A percentile compares a stretch with the other conserved stretches of the same genome.
Evolutionary conservation across 2,329 filamentous ascomycete species (phyloP).

Genomic region (Neopestalotiopsis rosae): DNA sequence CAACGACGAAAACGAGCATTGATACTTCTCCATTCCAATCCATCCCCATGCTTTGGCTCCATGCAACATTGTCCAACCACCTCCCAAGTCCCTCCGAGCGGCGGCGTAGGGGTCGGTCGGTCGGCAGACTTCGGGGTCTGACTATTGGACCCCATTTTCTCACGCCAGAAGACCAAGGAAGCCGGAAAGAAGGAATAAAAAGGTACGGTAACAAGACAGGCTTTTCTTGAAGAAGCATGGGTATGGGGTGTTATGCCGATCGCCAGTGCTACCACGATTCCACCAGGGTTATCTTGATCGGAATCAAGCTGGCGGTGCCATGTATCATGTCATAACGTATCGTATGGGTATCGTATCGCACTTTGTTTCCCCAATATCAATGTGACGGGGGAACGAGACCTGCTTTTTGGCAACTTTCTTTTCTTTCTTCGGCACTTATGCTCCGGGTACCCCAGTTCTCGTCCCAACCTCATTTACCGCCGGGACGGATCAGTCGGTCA

Average conservation of each 20-base stretch:
- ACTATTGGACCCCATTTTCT: not conserved
- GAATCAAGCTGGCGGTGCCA: not conserved
- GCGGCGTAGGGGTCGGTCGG: not conserved
- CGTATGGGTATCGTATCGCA: not conserved
- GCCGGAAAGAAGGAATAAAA: not conserved
- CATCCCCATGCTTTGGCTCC: not conserved
- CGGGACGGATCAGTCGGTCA: not conserved
- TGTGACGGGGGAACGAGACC: not conserved
- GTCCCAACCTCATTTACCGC: constrained; percentile 5
- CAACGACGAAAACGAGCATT: not conserved
- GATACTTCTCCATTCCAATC: not conserved
- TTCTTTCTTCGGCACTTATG: not conserved
- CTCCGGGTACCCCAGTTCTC: constrained; percentile 3
- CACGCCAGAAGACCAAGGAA: constrained; percentile 1
- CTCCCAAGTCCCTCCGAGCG: not conserved
- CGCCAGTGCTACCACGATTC: not conserved
- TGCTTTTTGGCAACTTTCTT: not conserved
- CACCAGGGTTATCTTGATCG: not conserved
- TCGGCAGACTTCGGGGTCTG: not conserved
- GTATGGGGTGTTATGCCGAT: not conserved
- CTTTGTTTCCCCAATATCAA: not conserved
- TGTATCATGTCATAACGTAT: not conserved
- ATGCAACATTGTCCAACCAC: not conserved
- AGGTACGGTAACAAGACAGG: not conserved
- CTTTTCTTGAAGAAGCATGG: not conserved